Percentiles rank a stretch among this genome's conserved stretches.
phyloP scores from a whole-genome alignment of 192 early-diverging fungal genomes.

The Rhizophagus sp. region DNA sequence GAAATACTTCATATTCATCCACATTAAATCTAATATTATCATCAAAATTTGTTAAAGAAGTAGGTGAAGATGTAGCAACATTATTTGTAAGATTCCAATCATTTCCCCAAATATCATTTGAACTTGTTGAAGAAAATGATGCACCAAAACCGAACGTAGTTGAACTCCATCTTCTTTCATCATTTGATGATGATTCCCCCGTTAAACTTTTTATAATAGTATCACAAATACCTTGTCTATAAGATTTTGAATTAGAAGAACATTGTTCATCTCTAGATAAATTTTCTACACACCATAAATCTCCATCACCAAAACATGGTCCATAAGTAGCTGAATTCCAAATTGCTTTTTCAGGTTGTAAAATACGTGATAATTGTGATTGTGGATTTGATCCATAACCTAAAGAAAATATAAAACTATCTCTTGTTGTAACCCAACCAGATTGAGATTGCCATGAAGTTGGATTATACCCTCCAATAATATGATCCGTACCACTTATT shows the following conservation, averaged over 20 bases:
- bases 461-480: constrained; percentile 8
- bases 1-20: constrained; percentile 11
- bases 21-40: neutral
- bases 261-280: neutral
- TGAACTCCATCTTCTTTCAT: neutral
- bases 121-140: neutral
- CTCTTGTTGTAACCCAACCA: neutral
- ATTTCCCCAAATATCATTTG: neutral
- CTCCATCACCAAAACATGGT: constrained; percentile 11
- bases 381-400: neutral
- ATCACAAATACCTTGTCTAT: neutral
- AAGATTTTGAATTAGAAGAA: neutral
- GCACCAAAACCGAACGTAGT: neutral
- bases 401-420: constrained; percentile 13
- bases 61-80: neutral
- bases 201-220: neutral
- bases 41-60: neutral
- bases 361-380: neutral
- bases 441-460: neutral
- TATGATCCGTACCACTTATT: constrained; percentile 1
- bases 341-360: neutral
- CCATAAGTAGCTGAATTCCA: neutral
- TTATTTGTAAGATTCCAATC: neutral
- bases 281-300: neutral
- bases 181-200: neutral